phyloP scores from a whole-genome alignment of 2,329 filamentous ascomycete genomes.

The Beauveria asiatica region DNA sequence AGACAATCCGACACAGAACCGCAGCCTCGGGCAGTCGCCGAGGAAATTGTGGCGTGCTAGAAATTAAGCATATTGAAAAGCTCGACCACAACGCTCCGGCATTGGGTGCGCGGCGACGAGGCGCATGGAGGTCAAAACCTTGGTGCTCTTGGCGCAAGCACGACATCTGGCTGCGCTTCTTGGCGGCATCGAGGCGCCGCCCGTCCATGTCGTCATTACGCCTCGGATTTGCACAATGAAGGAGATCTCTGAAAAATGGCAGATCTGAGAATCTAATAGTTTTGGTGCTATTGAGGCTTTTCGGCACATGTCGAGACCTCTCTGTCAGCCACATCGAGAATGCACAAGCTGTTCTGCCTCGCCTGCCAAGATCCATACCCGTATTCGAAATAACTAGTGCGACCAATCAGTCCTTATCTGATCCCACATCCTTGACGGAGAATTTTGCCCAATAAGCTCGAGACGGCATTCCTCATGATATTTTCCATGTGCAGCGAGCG shows the following conservation, averaged over 20 bases:
- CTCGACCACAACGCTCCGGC: neutral
- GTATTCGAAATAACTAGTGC: neutral
- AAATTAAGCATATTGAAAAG: neutral
- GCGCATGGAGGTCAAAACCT: neutral
- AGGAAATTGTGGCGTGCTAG: too few relatives aligned
- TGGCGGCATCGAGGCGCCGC: conserved; percentile 1
- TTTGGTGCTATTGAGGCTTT: too few relatives aligned
- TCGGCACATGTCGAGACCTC: too few relatives aligned
- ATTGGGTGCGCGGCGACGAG: neutral
- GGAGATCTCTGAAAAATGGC: neutral
- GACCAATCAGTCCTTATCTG: too few relatives aligned
- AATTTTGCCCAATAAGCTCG: too few relatives aligned
- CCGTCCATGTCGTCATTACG: conserved; percentile 6
- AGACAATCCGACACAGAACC: too few relatives aligned
- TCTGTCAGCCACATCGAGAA: too few relatives aligned
- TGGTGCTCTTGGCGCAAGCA: conserved; percentile 7
- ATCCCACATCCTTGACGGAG: too few relatives aligned
- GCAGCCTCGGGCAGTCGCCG: too few relatives aligned
- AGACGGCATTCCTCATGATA: too few relatives aligned
- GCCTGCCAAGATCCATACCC: neutral
- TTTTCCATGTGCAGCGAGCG: neutral
- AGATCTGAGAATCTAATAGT: too few relatives aligned
- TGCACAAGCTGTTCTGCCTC: neutral
- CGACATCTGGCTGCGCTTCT: conserved; percentile 7
- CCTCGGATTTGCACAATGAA: conserved; percentile 2